Evolutionary conservation across 371 early-diverging fungal genomes (phyloP).

Genomic region (Batkoa obscura): DNA sequence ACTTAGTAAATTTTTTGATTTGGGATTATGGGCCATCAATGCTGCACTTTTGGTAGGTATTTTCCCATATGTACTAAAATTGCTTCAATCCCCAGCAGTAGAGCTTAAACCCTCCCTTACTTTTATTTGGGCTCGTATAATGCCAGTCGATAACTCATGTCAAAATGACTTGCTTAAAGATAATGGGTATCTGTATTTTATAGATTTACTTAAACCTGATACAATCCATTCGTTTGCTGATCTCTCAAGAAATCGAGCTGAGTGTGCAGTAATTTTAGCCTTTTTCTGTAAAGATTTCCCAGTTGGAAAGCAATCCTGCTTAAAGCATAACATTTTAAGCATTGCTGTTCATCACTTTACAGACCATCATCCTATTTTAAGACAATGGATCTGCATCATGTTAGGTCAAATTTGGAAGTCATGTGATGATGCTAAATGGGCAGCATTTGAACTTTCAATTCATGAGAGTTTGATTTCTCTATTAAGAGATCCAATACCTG

Average conservation of each 20-base stretch:
- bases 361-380: constrained; percentile 62
- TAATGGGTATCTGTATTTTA: constrained; percentile 82
- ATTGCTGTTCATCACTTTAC: constrained; percentile 46
- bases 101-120: constrained; percentile 86
- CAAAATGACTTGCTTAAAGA: constrained; percentile 82
- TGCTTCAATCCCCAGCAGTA: constrained; percentile 83
- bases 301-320: constrained; percentile 66
- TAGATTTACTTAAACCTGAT: constrained; percentile 61
- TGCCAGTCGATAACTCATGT: constrained; percentile 78
- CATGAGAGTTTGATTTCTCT: constrained; percentile 42
- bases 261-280: constrained; percentile 82
- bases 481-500: constrained; percentile 50
- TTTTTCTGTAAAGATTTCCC: constrained; percentile 69
- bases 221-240: constrained; percentile 26
- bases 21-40: constrained; percentile 91
- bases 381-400: constrained; percentile 81
- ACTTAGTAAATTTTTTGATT: constrained; percentile 75
- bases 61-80: constrained; percentile 87
- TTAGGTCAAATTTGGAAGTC: constrained; percentile 70
- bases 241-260: constrained; percentile 73
- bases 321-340: constrained; percentile 42
- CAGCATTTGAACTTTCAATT: constrained; percentile 43
- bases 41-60: constrained; percentile 88
- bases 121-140: constrained; percentile 90
- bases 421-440: constrained; percentile 49